Evolutionary conservation across 2,329 filamentous ascomycete genomes (phyloP).

Genomic region (Nemania serpens): DNA sequence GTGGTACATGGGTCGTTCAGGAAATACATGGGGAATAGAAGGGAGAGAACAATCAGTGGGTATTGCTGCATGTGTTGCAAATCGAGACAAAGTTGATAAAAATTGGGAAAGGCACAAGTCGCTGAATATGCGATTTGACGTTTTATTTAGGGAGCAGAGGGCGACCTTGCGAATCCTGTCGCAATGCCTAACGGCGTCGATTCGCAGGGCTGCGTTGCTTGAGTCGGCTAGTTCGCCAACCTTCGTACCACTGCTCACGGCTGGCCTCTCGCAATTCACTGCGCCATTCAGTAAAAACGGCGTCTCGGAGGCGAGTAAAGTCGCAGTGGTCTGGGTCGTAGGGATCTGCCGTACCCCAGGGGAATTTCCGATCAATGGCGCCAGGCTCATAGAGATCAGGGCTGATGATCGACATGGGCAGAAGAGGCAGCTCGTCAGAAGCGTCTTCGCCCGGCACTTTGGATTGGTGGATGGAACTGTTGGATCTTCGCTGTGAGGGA

Average conservation of each 20-base stretch:
- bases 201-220: conserved; percentile 54
- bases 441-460: conserved; percentile 51
- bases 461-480: conserved; percentile 50
- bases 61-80: conserved; percentile 36
- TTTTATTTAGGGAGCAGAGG: conserved; percentile 26
- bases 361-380: conserved; percentile 83
- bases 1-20: conserved; percentile 24
- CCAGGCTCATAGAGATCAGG: conserved; percentile 87
- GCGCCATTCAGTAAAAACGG: conserved; percentile 93
- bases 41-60: conserved; percentile 30
- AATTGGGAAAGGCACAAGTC: conserved; percentile 20
- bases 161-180: conserved; percentile 28
- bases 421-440: conserved; percentile 65
- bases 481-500: conserved; percentile 52
- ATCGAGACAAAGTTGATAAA: conserved; percentile 24
- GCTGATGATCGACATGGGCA: conserved; percentile 91
- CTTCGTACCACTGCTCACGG: conserved; percentile 92
- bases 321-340: conserved; percentile 93
- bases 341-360: conserved; percentile 96
- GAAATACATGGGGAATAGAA: conserved; percentile 32
- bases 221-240: conserved; percentile 80
- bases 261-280: conserved; percentile 87
- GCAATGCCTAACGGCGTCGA: conserved; percentile 44
- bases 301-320: conserved; percentile 86
- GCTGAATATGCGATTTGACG: conserved; percentile 31